These are phyloP conservation scores for Ogataea minuta DNA, from an alignment of 805 yeast genomes.

Conservation along the genomic window DNA sequence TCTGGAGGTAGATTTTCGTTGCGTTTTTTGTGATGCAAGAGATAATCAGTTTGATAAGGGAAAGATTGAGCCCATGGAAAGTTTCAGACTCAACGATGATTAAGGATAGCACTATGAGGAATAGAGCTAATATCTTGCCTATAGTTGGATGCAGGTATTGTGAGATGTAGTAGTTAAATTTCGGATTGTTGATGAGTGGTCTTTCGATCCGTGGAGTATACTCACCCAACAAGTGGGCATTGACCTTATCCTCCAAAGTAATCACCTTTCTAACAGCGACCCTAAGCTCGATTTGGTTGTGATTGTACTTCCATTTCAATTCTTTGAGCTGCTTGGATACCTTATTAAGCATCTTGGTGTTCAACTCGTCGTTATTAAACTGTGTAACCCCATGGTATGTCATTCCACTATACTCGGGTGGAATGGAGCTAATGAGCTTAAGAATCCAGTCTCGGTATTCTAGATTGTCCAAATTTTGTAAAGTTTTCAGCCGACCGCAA, in stretches of 20 bases:
- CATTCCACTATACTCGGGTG: conserved; percentile 33
- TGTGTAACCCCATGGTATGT: conserved; percentile 27
- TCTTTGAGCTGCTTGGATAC: conserved; percentile 52
- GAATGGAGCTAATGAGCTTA: conserved; percentile 45
- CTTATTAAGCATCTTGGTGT: conserved; percentile 44
- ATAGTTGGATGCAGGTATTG: conserved; percentile 45
- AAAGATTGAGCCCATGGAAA: conserved; percentile 63
- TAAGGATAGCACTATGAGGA: conserved; percentile 45
- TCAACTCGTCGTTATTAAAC: conserved; percentile 34
- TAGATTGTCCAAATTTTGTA: conserved; percentile 47
- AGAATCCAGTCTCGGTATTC: conserved; percentile 64
- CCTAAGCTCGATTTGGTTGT: conserved; percentile 58
- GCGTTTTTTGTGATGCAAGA: conserved; percentile 24
- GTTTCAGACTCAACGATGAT: conserved; percentile 70
- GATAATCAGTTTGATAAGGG: conserved; percentile 52
- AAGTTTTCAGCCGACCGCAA: conserved; percentile 53
- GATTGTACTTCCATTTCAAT: conserved; percentile 49
- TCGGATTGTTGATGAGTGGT: conserved; percentile 37
- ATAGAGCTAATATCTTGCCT: conserved; percentile 42
- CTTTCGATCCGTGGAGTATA: conserved; percentile 30
- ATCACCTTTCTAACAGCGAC: conserved; percentile 47
- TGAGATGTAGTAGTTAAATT: conserved; percentile 39
- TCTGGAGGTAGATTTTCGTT: conserved; percentile 24
- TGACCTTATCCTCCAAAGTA: conserved; percentile 56
- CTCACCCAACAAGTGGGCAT: conserved; percentile 37